Evolutionary conservation across 2,329 filamentous ascomycete species (phyloP), one percentile per base, ranked within the genome.

Genomic region (Triangularia verruculosa): DNA sequence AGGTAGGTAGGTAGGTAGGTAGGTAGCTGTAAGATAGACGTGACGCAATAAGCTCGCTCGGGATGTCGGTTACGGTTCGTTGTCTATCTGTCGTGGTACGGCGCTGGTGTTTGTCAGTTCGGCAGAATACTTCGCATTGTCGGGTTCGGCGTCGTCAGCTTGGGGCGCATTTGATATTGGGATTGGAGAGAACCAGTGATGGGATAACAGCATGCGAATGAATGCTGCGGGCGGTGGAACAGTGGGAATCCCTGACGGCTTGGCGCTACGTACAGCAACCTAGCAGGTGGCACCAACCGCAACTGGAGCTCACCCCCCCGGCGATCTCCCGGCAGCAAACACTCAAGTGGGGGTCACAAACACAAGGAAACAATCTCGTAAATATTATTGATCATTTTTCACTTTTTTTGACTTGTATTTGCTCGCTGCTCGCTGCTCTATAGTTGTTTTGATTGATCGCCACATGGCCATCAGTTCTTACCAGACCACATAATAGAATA

Each of bases 1-100:
- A n/a, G n/a, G n/a, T n/a, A n/a, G n/a, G n/a, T n/a, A n/a, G n/a
- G n/a, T n/a, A n/a, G n/a, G n/a, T n/a, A n/a, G n/a, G n/a, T n/a
- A n/a, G n/a, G n/a, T n/a, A n/a, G n/a, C n/a, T n/a, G n/a, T n/a
- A n/a, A n/a, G n/a, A n/a, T n/a, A n/a, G 53, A 43, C 59, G 59
- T 61, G 59, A 61, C 59, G 59, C 59, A 61, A 61, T 61, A 47
- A 47, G 39, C 39, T 47, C 39, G 39, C 39, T 20, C 17, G n/a
- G 39, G n/a, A n/a, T n/a, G n/a, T n/a, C n/a, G n/a, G n/a, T n/a
- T 20, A 47, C n/a, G 34, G 39, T 47, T 47, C 39, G 39, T 47
- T 47, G 39, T n/a, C 39, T 20, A 12, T 17, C 39, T 47, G 15
- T n/a, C 17, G 39, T 47, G n/a, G 39, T 20, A 47, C 39, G 13